A percentile compares a stretch with the other conserved stretches of the same genome.
phyloP scores from a whole-genome alignment of 495 filamentous ascomycete species.

The Penicillium simplicissimum region DNA sequence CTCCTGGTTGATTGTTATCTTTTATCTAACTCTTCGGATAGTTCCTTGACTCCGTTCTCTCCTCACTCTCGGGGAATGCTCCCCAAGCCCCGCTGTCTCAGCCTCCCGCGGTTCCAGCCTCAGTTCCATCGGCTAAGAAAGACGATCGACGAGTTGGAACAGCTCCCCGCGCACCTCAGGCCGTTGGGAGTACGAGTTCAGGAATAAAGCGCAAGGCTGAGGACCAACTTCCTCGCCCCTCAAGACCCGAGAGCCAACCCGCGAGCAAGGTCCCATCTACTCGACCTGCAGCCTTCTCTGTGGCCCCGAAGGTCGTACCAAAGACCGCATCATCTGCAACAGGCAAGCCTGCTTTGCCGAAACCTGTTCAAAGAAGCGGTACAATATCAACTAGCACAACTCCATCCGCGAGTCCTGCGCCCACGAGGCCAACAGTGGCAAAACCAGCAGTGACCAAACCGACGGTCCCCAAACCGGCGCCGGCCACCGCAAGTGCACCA shows the following conservation, averaged over 20 bases:
- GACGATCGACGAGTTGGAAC: conserved; percentile 28
- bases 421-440: conserved; percentile 7
- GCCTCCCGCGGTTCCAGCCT: conserved; percentile 30
- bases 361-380: conserved; percentile 23
- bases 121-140: conserved; percentile 30
- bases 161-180: conserved; percentile 15
- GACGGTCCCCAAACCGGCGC: neutral
- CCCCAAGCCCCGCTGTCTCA: conserved; percentile 32
- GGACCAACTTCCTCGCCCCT: conserved; percentile 35
- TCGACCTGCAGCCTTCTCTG: conserved; percentile 19
- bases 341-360: conserved; percentile 14
- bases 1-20: neutral
- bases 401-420: conserved; percentile 12
- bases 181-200: conserved; percentile 17
- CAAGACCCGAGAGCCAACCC: conserved; percentile 27
- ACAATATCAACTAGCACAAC: conserved; percentile 22
- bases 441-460: neutral
- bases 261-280: conserved; percentile 14
- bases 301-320: conserved; percentile 9
- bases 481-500: neutral
- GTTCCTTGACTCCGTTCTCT: conserved; percentile 61
- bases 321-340: conserved; percentile 21
- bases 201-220: conserved; percentile 50
- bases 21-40: conserved; percentile 32
- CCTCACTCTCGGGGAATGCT: conserved; percentile 52